phyloP scores from a whole-genome alignment of 225 moss, liverwort and hornwort species.

The Thuidium tamariscinum region DNA sequence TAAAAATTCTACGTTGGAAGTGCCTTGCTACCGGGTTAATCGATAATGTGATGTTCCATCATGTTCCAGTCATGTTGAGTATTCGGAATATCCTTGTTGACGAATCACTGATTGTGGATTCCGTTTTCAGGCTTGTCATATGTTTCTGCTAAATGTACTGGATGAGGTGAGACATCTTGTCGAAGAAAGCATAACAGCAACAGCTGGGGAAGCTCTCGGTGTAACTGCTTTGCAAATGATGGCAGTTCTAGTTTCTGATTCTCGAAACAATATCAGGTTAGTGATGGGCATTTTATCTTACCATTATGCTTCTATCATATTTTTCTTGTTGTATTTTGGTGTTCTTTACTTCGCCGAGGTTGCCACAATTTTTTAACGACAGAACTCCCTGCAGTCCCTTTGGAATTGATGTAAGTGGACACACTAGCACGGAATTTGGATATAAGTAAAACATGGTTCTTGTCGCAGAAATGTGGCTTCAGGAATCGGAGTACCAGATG shows the following conservation, averaged over 20 bases:
- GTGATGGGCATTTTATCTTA: background rate
- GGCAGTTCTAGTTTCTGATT: constrained; percentile 67
- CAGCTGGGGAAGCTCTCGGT: constrained; percentile 82
- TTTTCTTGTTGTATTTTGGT: background rate
- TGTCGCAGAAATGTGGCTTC: constrained; percentile 16
- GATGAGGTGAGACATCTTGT: constrained; percentile 61
- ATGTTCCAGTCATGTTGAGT: background rate
- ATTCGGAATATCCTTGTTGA: background rate
- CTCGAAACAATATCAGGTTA: constrained; percentile 21
- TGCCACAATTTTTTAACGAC: background rate
- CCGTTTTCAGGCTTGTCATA: constrained; percentile 65
- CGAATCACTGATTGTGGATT: background rate
- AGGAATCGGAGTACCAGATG: background rate
- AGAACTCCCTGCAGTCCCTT: background rate
- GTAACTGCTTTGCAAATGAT: constrained; percentile 90
- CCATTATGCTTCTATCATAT: background rate
- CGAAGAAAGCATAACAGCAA: constrained; percentile 48
- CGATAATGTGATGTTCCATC: background rate
- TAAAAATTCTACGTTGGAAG: background rate
- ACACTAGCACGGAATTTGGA: background rate
- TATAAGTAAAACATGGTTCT: background rate
- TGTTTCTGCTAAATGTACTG: constrained; percentile 81
- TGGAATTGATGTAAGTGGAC: background rate
- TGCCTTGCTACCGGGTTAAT: background rate
- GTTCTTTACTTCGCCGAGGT: background rate